Percentiles rank a stretch among this genome's conserved stretches.
Evolutionary conservation across 208 protist species (phyloP).

Genomic region (Leishmania lainsoni): DNA sequence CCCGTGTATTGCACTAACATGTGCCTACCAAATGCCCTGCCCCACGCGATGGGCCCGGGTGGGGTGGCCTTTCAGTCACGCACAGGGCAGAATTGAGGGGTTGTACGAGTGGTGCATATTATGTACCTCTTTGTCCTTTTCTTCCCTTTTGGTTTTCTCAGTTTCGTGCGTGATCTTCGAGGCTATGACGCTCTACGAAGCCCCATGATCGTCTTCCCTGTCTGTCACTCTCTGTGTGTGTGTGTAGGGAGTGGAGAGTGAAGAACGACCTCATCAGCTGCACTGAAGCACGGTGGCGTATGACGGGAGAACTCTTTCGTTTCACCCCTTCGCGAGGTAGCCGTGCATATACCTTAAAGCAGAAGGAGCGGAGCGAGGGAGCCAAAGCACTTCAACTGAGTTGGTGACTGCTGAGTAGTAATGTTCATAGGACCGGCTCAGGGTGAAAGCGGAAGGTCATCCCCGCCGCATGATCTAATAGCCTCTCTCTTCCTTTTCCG

Average conservation of each 20-base stretch:
- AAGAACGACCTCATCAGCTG: background rate
- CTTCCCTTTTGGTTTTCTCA: background rate
- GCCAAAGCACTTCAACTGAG: background rate
- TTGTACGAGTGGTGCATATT: background rate
- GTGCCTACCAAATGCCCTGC: background rate
- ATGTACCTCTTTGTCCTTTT: background rate
- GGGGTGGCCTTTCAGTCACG: background rate
- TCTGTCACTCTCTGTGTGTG: too few relatives aligned
- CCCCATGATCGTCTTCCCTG: background rate
- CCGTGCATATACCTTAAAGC: background rate
- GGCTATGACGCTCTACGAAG: background rate
- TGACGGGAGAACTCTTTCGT: background rate
- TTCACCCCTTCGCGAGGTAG: background rate
- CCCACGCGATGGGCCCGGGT: background rate
- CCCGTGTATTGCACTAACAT: background rate
- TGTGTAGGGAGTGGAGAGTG: background rate
- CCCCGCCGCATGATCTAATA: background rate
- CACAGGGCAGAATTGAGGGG: background rate
- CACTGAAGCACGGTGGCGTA: background rate
- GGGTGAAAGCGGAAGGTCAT: background rate
- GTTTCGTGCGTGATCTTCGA: background rate
- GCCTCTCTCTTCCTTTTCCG: background rate
- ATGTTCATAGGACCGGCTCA: background rate
- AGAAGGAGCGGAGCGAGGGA: background rate
- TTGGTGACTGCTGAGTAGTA: background rate